Percentiles rank a stretch among this genome's conserved stretches.
Evolutionary conservation across 1,139 yeast species (phyloP).

Genomic region (Sugiyamaella paludigena): DNA sequence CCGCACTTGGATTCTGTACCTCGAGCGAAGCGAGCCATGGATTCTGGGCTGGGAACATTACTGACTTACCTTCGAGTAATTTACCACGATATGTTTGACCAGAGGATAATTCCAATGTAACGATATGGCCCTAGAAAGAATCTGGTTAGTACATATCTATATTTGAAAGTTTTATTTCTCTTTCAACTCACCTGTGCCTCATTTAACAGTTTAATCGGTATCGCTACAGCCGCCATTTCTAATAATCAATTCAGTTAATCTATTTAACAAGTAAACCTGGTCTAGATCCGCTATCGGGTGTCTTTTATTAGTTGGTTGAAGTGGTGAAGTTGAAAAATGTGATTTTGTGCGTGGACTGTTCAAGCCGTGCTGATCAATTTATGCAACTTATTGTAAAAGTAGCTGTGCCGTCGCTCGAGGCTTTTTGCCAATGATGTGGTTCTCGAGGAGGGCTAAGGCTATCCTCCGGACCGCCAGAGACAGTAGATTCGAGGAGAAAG

Average conservation of each 20-base stretch:
- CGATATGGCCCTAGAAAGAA: slow-evolving; percentile 65
- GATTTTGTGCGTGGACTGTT: too few relatives aligned
- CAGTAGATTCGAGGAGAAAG: too few relatives aligned
- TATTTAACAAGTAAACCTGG: too few relatives aligned
- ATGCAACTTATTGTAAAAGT: too few relatives aligned
- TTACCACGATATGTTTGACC: slow-evolving; percentile 90
- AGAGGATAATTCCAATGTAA: slow-evolving; percentile 76
- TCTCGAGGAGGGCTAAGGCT: too few relatives aligned
- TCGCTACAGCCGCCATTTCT: slow-evolving; percentile 47
- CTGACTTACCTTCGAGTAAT: slow-evolving; percentile 59
- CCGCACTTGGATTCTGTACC: background rate
- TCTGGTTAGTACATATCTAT: background rate
- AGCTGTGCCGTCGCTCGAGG: too few relatives aligned
- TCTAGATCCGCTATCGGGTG: too few relatives aligned
- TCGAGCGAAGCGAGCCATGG: background rate
- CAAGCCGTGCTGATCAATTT: too few relatives aligned
- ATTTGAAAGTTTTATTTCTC: background rate
- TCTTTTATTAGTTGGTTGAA: too few relatives aligned
- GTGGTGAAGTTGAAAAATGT: too few relatives aligned
- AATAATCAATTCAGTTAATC: background rate
- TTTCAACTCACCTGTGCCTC: slow-evolving; percentile 61
- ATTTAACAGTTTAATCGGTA: slow-evolving; percentile 81
- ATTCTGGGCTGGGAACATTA: background rate
- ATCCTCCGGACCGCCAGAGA: too few relatives aligned
- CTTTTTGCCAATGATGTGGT: too few relatives aligned